These are phyloP conservation scores for Talaromyces ruber DNA, from an alignment of 495 filamentous ascomycete species.

Conservation along the genomic window DNA sequence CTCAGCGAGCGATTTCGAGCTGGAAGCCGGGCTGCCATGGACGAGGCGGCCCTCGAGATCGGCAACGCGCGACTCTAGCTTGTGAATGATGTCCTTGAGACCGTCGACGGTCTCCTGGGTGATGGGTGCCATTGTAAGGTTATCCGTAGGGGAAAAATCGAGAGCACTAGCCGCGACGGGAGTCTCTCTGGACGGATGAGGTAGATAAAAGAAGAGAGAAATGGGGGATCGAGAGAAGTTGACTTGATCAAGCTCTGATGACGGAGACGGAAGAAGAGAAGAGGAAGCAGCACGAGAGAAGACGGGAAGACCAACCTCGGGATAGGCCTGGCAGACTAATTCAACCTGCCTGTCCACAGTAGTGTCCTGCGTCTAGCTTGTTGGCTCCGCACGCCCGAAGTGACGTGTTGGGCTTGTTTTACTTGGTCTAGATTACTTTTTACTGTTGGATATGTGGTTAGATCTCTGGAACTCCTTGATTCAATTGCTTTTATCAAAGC, in stretches of 20 bases:
- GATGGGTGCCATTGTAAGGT: constrained; percentile 67
- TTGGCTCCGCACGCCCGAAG: not conserved
- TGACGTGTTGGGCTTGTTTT: not conserved
- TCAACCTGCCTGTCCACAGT: too few relatives aligned
- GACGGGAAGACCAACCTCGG: constrained; percentile 15
- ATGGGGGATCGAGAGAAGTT: not conserved
- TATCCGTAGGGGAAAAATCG: constrained; percentile 9
- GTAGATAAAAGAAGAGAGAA: constrained; percentile 13
- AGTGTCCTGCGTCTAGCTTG: not conserved
- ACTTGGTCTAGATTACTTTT: not conserved
- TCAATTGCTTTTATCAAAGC: not conserved
- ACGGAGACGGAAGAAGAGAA: constrained; percentile 25
- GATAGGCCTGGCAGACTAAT: constrained; percentile 8
- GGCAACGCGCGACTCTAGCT: constrained; percentile 76
- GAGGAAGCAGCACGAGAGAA: constrained; percentile 9
- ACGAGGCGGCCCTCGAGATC: constrained; percentile 61
- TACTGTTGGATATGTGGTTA: too few relatives aligned
- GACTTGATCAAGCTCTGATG: constrained; percentile 8
- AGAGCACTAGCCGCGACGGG: constrained; percentile 23
- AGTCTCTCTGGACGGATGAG: constrained; percentile 10
- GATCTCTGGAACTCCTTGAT: not conserved
- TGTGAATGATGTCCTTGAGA: constrained; percentile 68
- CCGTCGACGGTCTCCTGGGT: constrained; percentile 65
- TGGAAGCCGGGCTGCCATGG: constrained; percentile 37
- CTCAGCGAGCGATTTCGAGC: constrained; percentile 41